These are phyloP conservation scores for Pseudopithomyces maydicus DNA, from an alignment of 2,329 filamentous ascomycete species.

Conservation along the genomic window DNA sequence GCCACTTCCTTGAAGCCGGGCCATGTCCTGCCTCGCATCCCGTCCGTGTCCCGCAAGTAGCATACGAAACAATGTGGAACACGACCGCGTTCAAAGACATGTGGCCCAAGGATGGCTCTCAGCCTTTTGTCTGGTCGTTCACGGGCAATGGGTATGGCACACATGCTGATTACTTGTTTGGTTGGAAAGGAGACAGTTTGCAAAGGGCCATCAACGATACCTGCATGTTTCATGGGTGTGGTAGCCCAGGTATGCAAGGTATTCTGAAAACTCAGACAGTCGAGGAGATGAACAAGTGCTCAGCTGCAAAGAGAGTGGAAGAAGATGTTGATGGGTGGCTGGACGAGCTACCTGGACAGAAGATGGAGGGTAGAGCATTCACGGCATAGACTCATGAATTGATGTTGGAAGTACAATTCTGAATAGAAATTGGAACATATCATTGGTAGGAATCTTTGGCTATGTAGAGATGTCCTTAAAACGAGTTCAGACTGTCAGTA, in stretches of 20 bases:
- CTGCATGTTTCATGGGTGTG: slow-evolving; percentile 29
- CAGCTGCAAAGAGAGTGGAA: slow-evolving; percentile 15
- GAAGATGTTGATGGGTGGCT: slow-evolving; percentile 24
- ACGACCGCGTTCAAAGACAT: slow-evolving; percentile 26
- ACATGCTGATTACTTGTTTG: slow-evolving; percentile 22
- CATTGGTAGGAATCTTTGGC: no score
- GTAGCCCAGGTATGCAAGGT: slow-evolving; percentile 22
- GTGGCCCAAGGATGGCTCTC: slow-evolving; percentile 24
- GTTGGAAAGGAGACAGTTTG: slow-evolving; percentile 21
- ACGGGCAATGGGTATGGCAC: slow-evolving; percentile 18
- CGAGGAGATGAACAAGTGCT: slow-evolving; percentile 24
- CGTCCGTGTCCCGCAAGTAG: slow-evolving; percentile 23
- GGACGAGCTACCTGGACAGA: slow-evolving; percentile 1
- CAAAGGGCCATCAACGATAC: slow-evolving; percentile 24
- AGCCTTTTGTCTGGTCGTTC: slow-evolving; percentile 22
- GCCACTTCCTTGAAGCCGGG: slow-evolving; percentile 21
- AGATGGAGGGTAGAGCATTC: background rate
- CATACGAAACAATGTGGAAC: slow-evolving; percentile 29
- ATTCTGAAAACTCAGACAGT: slow-evolving; percentile 25
- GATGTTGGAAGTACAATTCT: no score
- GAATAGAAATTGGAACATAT: no score
- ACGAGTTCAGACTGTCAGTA: no score
- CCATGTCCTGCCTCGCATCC: slow-evolving; percentile 25
- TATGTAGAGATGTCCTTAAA: no score
- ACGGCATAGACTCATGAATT: background rate